phyloP scores from a whole-genome alignment of 192 early-diverging fungal genomes.

The Oehlia diaphana region DNA sequence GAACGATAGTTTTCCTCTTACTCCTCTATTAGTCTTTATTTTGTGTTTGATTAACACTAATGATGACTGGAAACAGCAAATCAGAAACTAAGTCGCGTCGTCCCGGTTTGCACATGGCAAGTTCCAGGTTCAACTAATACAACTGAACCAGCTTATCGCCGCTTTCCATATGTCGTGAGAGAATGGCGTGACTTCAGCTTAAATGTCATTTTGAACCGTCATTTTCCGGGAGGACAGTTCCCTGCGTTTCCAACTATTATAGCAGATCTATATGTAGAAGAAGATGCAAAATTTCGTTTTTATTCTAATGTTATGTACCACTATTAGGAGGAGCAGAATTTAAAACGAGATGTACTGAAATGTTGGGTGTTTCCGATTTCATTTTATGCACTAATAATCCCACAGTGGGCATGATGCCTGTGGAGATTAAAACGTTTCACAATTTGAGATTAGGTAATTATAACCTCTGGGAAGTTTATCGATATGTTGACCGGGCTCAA shows the following conservation, averaged over 20 bases:
- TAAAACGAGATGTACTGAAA: not conserved
- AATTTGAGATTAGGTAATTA: constrained; percentile 5
- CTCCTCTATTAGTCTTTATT: not conserved
- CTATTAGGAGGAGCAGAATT: not conserved
- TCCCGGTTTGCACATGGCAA: not conserved
- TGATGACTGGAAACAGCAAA: not conserved
- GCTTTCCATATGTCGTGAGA: not conserved
- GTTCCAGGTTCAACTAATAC: no score
- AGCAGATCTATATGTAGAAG: not conserved
- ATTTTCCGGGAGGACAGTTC: not conserved
- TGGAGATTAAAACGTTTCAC: constrained; percentile 6
- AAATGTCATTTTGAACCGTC: no score
- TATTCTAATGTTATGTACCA: not conserved
- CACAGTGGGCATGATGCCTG: not conserved
- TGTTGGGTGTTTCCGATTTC: constrained; percentile 2
- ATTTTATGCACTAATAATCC: constrained; percentile 21
- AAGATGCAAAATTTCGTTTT: not conserved
- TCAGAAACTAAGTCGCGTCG: constrained; percentile 6
- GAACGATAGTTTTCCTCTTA: not conserved
- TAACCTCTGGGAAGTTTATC: not conserved
- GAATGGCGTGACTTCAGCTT: no score
- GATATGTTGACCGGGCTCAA: not conserved
- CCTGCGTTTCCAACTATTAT: not conserved
- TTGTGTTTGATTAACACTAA: no score
- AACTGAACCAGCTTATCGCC: not conserved